Evolutionary conservation across 768 basidiomycete species (phyloP), one percentile per base, ranked within the genome.

Genomic region (Termitomyces titanicus): DNA sequence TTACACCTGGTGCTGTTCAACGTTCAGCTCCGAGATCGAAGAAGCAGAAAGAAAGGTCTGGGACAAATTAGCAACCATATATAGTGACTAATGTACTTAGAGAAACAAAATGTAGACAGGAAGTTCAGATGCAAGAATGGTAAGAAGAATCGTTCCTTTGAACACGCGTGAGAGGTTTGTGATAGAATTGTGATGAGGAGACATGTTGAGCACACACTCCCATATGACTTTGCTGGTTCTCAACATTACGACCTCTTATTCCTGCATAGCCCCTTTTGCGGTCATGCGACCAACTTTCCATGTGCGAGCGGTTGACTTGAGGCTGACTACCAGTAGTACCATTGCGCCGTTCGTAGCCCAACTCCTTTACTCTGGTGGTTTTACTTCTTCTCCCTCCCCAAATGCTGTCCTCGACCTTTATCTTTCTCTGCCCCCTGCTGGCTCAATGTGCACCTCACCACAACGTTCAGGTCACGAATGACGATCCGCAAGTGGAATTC

Each of bases 291-390:
- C 37, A 7, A 27, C 20, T 15, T 51, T 39, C 37, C 55, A 47
- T 54, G 45, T 59, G 54, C 34, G 22, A 42, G 45, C 22, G 57
- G 39, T 42, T 45, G 46, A 57, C 51, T 35, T 20, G n/a, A 3
- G 43, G 48, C 43, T 42, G 44, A 47, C 49, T 29, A 9, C 29
- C 29, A n/a, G n/a, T n/a, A 27, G 17, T 24, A 38, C n/a, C n/a
- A n/a, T n/a, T n/a, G 8, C n/a, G 29, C 31, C 31, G 22, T 47
- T 25, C 25, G 11, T 25, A n/a, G 4, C 17, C 12, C 46, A 25
- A 22, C 34, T 49, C 39, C 39, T n/a, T n/a, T n/a, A 48, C 54
- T 54, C 58, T 52, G 58, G 51, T 24, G 58, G 58, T 58, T n/a
- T 38, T 24, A 31, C 25, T 47, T 31, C 47, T 31, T n/a, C 34